phyloP scores from a whole-genome alignment of 176 grass and related monocot species.

The Tillandsia leiboldiana region DNA sequence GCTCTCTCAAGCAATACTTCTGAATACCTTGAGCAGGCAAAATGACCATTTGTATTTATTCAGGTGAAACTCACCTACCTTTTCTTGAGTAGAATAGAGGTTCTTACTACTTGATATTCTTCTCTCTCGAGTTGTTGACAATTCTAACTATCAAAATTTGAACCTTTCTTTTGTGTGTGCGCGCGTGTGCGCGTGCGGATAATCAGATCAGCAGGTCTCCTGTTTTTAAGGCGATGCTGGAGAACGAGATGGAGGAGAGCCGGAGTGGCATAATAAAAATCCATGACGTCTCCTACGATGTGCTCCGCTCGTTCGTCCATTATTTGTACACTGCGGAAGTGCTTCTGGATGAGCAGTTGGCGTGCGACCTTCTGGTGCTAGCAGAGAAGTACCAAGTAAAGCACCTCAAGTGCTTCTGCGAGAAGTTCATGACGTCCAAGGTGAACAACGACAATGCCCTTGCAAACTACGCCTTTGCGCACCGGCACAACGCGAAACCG shows the following conservation, averaged over 20 bases:
- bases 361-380: conserved; percentile 67
- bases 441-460: conserved; percentile 78
- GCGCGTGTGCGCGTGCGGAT: no score
- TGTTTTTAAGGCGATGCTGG: conserved; percentile 94
- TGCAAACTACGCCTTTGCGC: conserved; percentile 54
- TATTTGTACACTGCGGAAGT: conserved; percentile 79
- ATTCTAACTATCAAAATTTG: neutral
- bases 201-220: conserved; percentile 79
- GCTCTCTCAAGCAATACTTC: no score
- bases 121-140: neutral
- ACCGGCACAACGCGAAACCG: conserved; percentile 68
- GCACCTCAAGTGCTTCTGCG: conserved; percentile 69
- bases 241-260: conserved; percentile 95
- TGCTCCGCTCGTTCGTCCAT: conserved; percentile 65
- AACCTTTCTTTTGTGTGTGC: conserved; percentile 1
- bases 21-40: no score
- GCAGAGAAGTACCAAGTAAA: conserved; percentile 94
- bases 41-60: no score
- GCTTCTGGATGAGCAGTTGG: conserved; percentile 63
- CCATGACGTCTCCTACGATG: conserved; percentile 54
- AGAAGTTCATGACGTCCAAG: conserved; percentile 83
- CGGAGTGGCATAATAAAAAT: conserved; percentile 87
- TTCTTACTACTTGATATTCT: neutral
- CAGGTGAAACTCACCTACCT: no score
- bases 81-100: neutral